These are phyloP conservation scores for Sarcodon sp. DNA, from an alignment of 768 basidiomycete genomes.

Conservation along the genomic window DNA sequence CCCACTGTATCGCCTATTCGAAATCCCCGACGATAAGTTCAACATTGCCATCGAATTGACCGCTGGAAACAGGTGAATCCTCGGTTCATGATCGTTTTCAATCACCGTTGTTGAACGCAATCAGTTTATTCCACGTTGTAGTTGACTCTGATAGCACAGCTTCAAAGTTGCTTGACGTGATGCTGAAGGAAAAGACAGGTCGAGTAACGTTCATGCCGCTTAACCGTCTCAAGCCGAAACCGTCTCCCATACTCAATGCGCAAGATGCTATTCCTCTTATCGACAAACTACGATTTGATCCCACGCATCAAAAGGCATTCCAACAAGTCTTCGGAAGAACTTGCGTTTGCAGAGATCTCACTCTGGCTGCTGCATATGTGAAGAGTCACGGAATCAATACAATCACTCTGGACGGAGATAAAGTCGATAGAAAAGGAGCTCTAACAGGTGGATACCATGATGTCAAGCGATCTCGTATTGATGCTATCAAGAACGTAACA, in stretches of 20 bases:
- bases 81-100: neutral
- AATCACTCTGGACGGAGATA: slow-evolving; percentile 96
- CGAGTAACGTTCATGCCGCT: slow-evolving; percentile 98
- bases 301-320: slow-evolving; percentile 66
- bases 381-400: slow-evolving; percentile 92
- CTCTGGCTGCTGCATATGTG: slow-evolving; percentile 87
- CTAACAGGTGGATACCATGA: slow-evolving; percentile 96
- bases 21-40: slow-evolving; percentile 78
- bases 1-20: slow-evolving; percentile 87
- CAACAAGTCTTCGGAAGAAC: slow-evolving; percentile 97
- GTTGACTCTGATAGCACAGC: slow-evolving; percentile 96
- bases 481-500: slow-evolving; percentile 67
- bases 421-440: slow-evolving; percentile 92
- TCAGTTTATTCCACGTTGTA: slow-evolving; percentile 90
- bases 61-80: slow-evolving; percentile 77
- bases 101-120: neutral
- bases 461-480: slow-evolving; percentile 78
- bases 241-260: slow-evolving; percentile 49
- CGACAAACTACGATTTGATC: slow-evolving; percentile 70
- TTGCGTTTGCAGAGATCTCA: slow-evolving; percentile 87
- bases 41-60: slow-evolving; percentile 91
- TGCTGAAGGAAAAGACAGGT: slow-evolving; percentile 88
- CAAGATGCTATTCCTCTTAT: slow-evolving; percentile 75
- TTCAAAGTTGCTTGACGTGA: slow-evolving; percentile 78
- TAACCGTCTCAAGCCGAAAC: slow-evolving; percentile 81